These are phyloP conservation scores for Macrophomina phaseolina DNA, from an alignment of 2,329 filamentous ascomycete genomes.

Conservation along the genomic window DNA sequence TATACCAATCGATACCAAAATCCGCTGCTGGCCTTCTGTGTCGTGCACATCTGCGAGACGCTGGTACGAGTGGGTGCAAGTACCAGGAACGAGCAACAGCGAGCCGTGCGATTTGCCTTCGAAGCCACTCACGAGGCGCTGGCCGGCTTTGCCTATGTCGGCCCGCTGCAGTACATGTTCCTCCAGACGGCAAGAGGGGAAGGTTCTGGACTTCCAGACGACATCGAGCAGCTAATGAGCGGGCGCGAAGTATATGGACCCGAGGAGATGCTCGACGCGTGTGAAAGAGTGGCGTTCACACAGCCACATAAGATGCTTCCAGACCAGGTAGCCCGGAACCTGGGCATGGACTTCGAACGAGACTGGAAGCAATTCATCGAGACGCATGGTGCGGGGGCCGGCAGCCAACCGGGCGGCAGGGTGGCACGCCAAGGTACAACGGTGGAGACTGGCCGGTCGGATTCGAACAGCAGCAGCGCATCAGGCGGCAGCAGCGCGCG, in stretches of 20 bases:
- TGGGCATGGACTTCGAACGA: constrained; percentile 27
- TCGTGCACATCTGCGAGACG: constrained; percentile 35
- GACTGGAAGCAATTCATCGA: constrained; percentile 31
- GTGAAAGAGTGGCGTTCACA: constrained; percentile 35
- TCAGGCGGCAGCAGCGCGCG: constrained; percentile 22
- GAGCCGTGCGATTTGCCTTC: constrained; percentile 31
- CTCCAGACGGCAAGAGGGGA: constrained; percentile 31
- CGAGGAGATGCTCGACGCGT: constrained; percentile 37
- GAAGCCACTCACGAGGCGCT: constrained; percentile 31
- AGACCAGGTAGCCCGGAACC: constrained; percentile 26
- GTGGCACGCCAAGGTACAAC: background rate
- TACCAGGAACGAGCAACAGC: constrained; percentile 10
- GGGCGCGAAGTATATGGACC: constrained; percentile 30
- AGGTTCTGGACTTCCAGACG: constrained; percentile 28
- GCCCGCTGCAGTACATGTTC: constrained; percentile 37
- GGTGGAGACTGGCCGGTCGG: constrained; percentile 3
- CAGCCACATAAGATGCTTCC: constrained; percentile 33
- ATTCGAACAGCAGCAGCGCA: constrained; percentile 14
- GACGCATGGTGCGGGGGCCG: constrained; percentile 16
- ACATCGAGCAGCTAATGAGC: constrained; percentile 32
- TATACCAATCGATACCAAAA: constrained; percentile 34
- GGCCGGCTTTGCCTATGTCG: constrained; percentile 34
- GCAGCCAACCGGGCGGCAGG: constrained; percentile 3
- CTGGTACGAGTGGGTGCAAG: constrained; percentile 31
- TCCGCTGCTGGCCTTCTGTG: constrained; percentile 36